Percentiles rank a stretch among this genome's conserved stretches.
Conservation (phyloP, 805 yeast genomes). For the Scheffersomyces amazonensis region DNA sequence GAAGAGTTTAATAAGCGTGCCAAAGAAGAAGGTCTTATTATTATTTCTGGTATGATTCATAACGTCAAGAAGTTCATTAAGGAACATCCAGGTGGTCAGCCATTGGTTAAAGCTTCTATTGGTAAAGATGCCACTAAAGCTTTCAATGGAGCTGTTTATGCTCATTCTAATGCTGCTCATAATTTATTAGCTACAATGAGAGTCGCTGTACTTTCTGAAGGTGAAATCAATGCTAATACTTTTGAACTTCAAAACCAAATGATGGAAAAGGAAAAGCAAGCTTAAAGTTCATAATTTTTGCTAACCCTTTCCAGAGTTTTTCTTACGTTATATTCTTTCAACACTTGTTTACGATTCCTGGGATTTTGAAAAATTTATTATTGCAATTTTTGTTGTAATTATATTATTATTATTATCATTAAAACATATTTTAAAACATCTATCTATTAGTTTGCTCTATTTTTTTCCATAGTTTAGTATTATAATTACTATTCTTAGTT, state of each 20-base stretch:
- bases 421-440: too few species aligned
- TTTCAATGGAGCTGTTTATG: conserved; percentile 82
- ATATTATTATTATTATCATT: neutral
- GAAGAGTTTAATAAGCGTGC: conserved; percentile 53
- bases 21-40: conserved; percentile 56
- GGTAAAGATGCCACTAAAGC: conserved; percentile 85
- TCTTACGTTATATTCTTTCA: neutral
- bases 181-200: conserved; percentile 79
- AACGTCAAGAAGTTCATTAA: conserved; percentile 65
- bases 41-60: conserved; percentile 78
- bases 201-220: conserved; percentile 73
- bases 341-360: neutral
- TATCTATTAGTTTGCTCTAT: too few species aligned
- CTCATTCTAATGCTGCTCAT: conserved; percentile 84
- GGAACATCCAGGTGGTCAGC: conserved; percentile 85
- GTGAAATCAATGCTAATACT: conserved; percentile 55
- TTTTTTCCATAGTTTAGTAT: too few species aligned
- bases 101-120: conserved; percentile 63
- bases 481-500: too few species aligned
- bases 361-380: neutral
- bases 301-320: neutral
- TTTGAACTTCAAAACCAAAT: conserved; percentile 48
- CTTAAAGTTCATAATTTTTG: conserved; percentile 1
- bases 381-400: neutral
- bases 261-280: conserved; percentile 32